These are phyloP conservation scores for Carex arenaria DNA, from an alignment of 202 grass and related monocot genomes.

Conservation along the genomic window DNA sequence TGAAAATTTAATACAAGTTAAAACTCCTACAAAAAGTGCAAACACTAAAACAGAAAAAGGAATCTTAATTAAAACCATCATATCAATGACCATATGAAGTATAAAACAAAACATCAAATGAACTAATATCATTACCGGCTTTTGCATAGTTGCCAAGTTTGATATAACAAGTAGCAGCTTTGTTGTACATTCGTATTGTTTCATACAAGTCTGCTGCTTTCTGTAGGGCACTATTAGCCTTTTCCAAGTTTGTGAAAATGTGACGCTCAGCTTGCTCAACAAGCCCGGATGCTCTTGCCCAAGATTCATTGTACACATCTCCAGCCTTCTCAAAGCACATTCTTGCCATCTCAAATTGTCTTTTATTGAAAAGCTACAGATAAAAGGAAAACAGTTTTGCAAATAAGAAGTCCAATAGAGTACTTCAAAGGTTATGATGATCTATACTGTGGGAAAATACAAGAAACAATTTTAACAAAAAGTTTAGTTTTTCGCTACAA, in stretches of 20 bases:
- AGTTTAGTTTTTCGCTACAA: neutral
- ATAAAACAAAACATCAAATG: neutral
- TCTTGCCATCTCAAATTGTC: conserved; percentile 71
- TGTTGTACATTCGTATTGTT: conserved; percentile 60
- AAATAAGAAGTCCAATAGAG: neutral
- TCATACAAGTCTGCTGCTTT: conserved; percentile 79
- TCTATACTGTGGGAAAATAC: neutral
- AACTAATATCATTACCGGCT: conserved; percentile 43
- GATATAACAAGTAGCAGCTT: conserved; percentile 64
- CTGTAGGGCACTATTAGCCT: conserved; percentile 33
- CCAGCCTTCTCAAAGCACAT: conserved; percentile 92
- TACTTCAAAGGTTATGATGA: too few relatives aligned
- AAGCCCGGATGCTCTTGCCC: conserved; percentile 84
- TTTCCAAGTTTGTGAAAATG: conserved; percentile 39
- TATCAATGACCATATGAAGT: neutral
- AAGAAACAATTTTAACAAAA: neutral
- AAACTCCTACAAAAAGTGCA: neutral
- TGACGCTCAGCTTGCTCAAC: conserved; percentile 48
- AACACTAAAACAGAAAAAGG: neutral
- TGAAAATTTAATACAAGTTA: neutral
- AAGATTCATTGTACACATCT: conserved; percentile 53
- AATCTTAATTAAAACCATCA: neutral
- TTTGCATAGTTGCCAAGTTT: conserved; percentile 57
- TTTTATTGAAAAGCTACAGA: conserved; percentile 76
- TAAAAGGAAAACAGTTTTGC: too few relatives aligned